A percentile compares a stretch with the other conserved stretches of the same genome.
Evolutionary conservation across 306 rosid species (phyloP).

Genomic region (Luffa aegyptiaca): DNA sequence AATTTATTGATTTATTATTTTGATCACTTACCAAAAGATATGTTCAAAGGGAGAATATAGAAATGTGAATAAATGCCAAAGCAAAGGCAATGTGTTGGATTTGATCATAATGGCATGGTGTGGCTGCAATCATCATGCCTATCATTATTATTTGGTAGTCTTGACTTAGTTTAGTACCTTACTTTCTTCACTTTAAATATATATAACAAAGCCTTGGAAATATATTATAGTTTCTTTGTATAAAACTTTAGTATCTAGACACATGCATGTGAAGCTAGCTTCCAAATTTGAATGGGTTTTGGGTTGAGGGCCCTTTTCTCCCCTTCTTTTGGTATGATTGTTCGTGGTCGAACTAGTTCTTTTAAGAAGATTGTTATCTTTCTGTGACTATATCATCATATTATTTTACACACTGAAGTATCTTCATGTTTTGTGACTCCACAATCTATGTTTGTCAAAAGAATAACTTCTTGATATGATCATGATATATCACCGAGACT

Average conservation of each 20-base stretch:
- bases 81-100: not conserved
- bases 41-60: not conserved
- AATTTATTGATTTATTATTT: too few species aligned
- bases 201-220: not conserved
- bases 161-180: not conserved
- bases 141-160: not conserved
- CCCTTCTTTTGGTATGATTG: too few species aligned
- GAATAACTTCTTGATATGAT: too few species aligned
- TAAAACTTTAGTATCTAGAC: not conserved
- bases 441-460: too few species aligned
- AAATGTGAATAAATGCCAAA: not conserved
- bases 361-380: too few species aligned
- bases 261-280: not conserved
- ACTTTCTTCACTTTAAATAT: not conserved
- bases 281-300: not conserved
- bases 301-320: not conserved
- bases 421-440: too few species aligned
- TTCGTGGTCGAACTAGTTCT: not conserved
- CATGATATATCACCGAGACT: too few species aligned
- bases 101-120: not conserved
- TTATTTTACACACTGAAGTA: too few species aligned
- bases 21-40: not conserved
- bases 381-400: too few species aligned
- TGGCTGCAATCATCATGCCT: slow-evolving; percentile 4
- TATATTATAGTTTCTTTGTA: not conserved